phyloP scores from a whole-genome alignment of 441 rosid genomes.

The Kokia cookei region DNA sequence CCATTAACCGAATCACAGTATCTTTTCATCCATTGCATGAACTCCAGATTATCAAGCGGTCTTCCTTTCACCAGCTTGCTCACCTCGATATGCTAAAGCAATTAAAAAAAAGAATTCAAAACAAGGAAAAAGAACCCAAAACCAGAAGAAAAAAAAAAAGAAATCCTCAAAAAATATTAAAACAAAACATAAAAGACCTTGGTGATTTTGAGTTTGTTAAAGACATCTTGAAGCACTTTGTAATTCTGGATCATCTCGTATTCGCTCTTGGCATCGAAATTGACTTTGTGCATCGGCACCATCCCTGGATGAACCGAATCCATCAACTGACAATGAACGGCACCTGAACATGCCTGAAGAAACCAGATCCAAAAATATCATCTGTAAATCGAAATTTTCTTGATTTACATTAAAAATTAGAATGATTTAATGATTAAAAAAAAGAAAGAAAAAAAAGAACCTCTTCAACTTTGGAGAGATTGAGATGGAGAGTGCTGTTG shows the following conservation, averaged over 20 bases:
- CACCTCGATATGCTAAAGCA: conserved; percentile 71
- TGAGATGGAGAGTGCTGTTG: conserved; percentile 81
- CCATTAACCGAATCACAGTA: conserved; percentile 85
- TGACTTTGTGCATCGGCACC: conserved; percentile 98
- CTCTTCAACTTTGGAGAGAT: conserved; percentile 95
- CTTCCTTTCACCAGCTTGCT: conserved; percentile 83
- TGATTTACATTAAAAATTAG: neutral
- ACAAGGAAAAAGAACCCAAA: neutral
- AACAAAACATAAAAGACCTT: conserved; percentile 43
- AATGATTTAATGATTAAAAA: neutral
- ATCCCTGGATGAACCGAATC: conserved; percentile 82
- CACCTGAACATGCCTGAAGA: conserved; percentile 76
- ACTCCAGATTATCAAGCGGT: conserved; percentile 95
- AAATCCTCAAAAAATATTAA: neutral
- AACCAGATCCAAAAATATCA: neutral
- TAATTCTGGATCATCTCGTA: conserved; percentile 96
- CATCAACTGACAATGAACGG: conserved; percentile 93
- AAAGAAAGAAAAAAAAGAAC: conserved; percentile 17
- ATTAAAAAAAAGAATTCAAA: neutral
- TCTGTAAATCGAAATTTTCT: neutral
- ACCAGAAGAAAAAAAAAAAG: neutral
- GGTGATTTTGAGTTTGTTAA: conserved; percentile 85
- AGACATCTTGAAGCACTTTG: conserved; percentile 91
- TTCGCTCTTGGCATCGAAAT: conserved; percentile 86
- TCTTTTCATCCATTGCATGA: conserved; percentile 96